A percentile compares a stretch with the other conserved stretches of the same genome.
These are phyloP conservation scores for Didymella exigua DNA, from an alignment of 2,329 filamentous ascomycete genomes.

Conservation along the genomic window DNA sequence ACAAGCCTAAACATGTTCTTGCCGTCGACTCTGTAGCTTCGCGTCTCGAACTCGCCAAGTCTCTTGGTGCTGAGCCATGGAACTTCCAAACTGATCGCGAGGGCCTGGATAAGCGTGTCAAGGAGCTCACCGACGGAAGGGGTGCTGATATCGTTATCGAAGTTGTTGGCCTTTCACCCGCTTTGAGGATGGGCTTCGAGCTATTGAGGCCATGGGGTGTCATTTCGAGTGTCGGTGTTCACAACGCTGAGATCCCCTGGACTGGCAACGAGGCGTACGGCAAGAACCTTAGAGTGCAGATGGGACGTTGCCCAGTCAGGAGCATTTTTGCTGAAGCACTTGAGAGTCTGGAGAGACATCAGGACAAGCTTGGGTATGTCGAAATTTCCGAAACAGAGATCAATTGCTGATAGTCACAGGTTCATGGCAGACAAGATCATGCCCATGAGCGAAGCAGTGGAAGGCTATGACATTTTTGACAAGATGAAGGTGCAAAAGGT, in stretches of 20 bases:
- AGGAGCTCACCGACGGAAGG: conserved; percentile 75
- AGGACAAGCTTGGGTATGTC: conserved; percentile 54
- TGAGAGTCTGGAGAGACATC: conserved; percentile 54
- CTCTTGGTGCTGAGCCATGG: conserved; percentile 79
- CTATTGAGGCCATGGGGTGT: conserved; percentile 57
- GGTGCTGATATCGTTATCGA: conserved; percentile 83
- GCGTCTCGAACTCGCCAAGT: conserved; percentile 73
- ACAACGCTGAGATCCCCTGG: conserved; percentile 57
- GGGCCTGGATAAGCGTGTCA: conserved; percentile 70
- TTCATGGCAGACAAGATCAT: conserved; percentile 62
- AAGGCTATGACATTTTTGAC: conserved; percentile 60
- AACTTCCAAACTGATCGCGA: conserved; percentile 74
- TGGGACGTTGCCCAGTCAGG: conserved; percentile 58
- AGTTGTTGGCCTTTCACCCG: conserved; percentile 56
- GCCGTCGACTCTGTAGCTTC: conserved; percentile 79
- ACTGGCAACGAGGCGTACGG: conserved; percentile 56
- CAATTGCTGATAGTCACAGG: conserved; percentile 27
- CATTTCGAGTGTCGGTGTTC: conserved; percentile 57
- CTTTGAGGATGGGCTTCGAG: conserved; percentile 56
- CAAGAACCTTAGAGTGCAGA: conserved; percentile 58
- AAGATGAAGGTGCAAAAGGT: conserved; percentile 61
- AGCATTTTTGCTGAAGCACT: conserved; percentile 57
- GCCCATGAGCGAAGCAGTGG: conserved; percentile 56
- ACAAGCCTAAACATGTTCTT: conserved; percentile 75
- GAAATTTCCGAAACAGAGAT: background rate